phyloP scores from a whole-genome alignment of 225 moss, liverwort and hornwort genomes.

The Climacium dendroides region DNA sequence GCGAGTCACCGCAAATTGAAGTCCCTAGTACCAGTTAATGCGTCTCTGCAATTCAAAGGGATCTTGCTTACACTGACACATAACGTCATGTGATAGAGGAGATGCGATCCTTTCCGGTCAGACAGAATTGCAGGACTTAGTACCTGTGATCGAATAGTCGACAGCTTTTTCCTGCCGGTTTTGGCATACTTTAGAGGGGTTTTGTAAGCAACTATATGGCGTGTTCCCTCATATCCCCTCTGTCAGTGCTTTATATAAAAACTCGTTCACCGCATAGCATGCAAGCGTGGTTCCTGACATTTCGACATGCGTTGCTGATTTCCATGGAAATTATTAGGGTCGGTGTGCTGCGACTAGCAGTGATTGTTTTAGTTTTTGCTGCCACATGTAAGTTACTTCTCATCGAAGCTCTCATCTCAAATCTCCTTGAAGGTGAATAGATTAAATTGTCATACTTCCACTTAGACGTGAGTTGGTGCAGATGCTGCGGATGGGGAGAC shows the following conservation, averaged over 20 bases:
- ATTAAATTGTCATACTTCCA: background rate
- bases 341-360: background rate
- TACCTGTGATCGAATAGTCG: background rate
- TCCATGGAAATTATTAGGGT: background rate
- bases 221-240: background rate
- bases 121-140: too few relatives aligned
- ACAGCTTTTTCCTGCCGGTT: background rate
- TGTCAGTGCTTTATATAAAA: background rate
- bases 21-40: background rate
- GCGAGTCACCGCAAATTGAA: background rate
- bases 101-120: background rate
- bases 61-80: background rate
- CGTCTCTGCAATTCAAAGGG: background rate
- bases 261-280: background rate
- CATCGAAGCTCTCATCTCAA: background rate
- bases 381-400: background rate
- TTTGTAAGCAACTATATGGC: background rate
- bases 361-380: background rate
- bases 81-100: background rate
- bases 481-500: background rate
- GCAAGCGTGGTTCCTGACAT: background rate
- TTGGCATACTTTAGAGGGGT: background rate
- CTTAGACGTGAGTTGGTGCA: background rate
- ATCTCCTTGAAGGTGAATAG: background rate
- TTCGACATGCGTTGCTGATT: background rate